Percentiles rank a stretch among this genome's conserved stretches.
Conservation (phyloP, 352 stramenopile genomes). For the Phytophthora crassamura region DNA sequence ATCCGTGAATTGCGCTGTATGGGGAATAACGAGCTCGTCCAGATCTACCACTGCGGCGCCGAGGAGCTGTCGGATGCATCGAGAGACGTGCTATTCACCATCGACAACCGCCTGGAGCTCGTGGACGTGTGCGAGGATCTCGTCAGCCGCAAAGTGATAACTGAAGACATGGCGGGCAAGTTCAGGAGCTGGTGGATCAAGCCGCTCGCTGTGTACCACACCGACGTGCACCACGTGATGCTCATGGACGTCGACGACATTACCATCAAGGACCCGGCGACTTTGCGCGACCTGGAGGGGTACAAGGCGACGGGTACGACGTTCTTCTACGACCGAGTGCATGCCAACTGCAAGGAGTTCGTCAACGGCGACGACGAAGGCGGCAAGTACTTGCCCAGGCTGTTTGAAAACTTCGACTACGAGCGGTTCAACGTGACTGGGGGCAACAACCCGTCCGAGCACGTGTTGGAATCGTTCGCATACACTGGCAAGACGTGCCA, state of each 20-base stretch:
- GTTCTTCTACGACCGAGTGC: slow-evolving; percentile 40
- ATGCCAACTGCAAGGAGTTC: slow-evolving; percentile 48
- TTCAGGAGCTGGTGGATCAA: slow-evolving; percentile 61
- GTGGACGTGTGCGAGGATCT: slow-evolving; percentile 64
- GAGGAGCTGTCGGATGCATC: slow-evolving; percentile 48
- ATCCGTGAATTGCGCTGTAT: slow-evolving; percentile 55
- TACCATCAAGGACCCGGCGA: slow-evolving; percentile 36
- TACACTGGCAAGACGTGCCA: slow-evolving; percentile 52
- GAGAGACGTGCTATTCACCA: slow-evolving; percentile 38
- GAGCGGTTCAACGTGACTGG: slow-evolving; percentile 37
- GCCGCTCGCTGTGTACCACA: slow-evolving; percentile 28
- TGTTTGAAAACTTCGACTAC: slow-evolving; percentile 55
- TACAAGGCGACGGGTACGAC: slow-evolving; percentile 56
- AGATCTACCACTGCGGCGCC: slow-evolving; percentile 30
- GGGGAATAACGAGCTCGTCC: slow-evolving; percentile 40
- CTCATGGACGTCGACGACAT: slow-evolving; percentile 32
- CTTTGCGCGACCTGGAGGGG: slow-evolving; percentile 30
- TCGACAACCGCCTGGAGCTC: slow-evolving; percentile 58
- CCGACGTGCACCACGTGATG: slow-evolving; percentile 23
- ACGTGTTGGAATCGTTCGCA: slow-evolving; percentile 49
- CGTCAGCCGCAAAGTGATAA: slow-evolving; percentile 23
- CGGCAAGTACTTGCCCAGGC: slow-evolving; percentile 41
- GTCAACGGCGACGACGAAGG: slow-evolving; percentile 40
- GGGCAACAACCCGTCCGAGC: slow-evolving; percentile 24
- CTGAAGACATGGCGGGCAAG: slow-evolving; percentile 22